A percentile compares a stretch with the other conserved stretches of the same genome.
These are phyloP conservation scores for Penicillium alfredii DNA, from an alignment of 495 filamentous ascomycete species.

Conservation along the genomic window DNA sequence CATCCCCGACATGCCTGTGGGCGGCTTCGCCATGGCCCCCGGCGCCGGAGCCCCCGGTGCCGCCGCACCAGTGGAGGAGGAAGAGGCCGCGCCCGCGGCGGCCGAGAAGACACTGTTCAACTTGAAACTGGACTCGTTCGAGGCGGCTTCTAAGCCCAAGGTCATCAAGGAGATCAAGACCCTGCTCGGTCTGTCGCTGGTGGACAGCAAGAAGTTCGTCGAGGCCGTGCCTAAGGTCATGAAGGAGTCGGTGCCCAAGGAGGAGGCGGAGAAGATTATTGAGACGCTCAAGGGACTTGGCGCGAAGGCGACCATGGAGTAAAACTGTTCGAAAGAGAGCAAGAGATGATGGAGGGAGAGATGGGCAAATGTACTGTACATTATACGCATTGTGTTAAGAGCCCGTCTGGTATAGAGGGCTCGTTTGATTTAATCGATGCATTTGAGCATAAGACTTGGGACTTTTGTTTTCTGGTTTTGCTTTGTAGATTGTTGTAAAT, in stretches of 20 bases:
- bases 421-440: constrained; percentile 27
- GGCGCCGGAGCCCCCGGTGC: constrained; percentile 49
- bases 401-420: constrained; percentile 30
- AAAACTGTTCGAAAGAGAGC: constrained; percentile 27
- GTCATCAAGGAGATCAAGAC: constrained; percentile 99
- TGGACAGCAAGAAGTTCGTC: constrained; percentile 99
- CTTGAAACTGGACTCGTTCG: constrained; percentile 84
- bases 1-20: constrained; percentile 94
- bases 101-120: constrained; percentile 98
- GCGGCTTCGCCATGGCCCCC: constrained; percentile 69
- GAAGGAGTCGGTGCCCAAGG: constrained; percentile 97
- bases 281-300: constrained; percentile 89
- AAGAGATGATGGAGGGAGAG: too few relatives aligned
- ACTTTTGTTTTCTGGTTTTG: too few relatives aligned
- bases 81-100: constrained; percentile 71
- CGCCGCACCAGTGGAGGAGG: constrained; percentile 73
- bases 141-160: constrained; percentile 87
- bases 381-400: constrained; percentile 38
- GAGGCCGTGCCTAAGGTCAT: constrained; percentile 95
- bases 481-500: too few relatives aligned
- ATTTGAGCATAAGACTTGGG: constrained; percentile 20
- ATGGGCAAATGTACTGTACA: constrained; percentile 46
- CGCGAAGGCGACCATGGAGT: constrained; percentile 85
- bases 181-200: constrained; percentile 88
- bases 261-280: constrained; percentile 97